Evolutionary conservation across 495 filamentous ascomycete genomes (phyloP).

Genomic region (Gamarada debralockiae): DNA sequence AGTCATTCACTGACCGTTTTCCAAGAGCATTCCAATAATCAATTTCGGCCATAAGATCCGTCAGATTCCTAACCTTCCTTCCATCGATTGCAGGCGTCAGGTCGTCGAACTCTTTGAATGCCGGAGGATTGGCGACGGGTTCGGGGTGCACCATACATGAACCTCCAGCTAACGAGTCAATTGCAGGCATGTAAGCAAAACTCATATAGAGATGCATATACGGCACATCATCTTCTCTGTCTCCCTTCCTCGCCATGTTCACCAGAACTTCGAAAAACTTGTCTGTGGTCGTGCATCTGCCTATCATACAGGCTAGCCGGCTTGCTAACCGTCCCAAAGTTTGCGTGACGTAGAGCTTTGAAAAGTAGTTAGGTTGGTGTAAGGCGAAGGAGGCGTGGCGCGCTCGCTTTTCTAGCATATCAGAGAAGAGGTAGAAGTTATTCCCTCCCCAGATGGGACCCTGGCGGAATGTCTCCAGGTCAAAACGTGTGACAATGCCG

Average conservation of each 20-base stretch:
- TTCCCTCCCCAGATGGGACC: background rate
- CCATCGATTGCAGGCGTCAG: no score
- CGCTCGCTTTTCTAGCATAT: background rate
- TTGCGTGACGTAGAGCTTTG: background rate
- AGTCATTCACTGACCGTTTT: background rate
- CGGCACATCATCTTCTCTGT: no score
- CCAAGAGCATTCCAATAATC: conserved; percentile 24
- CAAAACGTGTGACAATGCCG: conserved; percentile 50
- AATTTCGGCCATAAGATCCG: background rate
- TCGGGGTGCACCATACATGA: no score
- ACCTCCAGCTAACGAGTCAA: no score
- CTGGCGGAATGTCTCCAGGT: conserved; percentile 37
- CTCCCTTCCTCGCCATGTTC: background rate
- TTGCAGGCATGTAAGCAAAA: no score
- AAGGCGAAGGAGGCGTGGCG: background rate
- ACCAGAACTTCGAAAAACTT: background rate
- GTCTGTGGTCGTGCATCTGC: background rate
- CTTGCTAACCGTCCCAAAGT: background rate
- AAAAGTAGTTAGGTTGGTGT: background rate
- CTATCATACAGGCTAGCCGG: background rate
- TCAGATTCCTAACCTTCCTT: no score
- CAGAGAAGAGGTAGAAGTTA: conserved; percentile 1
- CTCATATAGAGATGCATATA: no score
- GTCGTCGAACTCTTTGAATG: no score
- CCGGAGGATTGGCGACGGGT: no score